Percentiles rank a stretch among this genome's conserved stretches.
These are phyloP conservation scores for Wallacemonas collosoma DNA, from an alignment of 208 protist species.

Conservation along the genomic window DNA sequence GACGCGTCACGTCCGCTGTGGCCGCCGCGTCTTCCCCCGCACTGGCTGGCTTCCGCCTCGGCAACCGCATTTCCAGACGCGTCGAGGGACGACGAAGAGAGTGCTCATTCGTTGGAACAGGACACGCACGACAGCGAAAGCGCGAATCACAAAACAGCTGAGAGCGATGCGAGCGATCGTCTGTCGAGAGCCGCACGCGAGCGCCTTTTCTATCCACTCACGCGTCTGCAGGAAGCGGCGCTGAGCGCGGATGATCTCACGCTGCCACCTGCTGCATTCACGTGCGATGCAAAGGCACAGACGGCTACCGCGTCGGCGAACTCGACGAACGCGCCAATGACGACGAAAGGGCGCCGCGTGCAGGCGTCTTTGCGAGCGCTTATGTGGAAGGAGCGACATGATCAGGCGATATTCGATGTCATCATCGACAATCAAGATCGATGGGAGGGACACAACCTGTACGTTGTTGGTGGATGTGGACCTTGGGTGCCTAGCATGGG, in stretches of 20 bases:
- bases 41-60: neutral
- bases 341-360: neutral
- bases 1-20: neutral
- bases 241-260: neutral
- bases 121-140: too few species aligned
- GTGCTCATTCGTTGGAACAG: too few species aligned
- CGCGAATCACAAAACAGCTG: too few species aligned
- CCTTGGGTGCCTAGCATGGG: neutral
- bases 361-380: neutral
- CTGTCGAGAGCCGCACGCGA: neutral
- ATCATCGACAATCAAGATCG: constrained; percentile 54
- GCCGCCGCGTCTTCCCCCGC: neutral
- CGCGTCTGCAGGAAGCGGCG: neutral
- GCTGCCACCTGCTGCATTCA: neutral
- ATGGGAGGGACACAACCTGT: constrained; percentile 42
- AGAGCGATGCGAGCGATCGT: too few species aligned
- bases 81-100: too few species aligned
- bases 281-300: too few species aligned
- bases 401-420: constrained; percentile 37
- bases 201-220: neutral
- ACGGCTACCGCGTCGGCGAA: too few species aligned
- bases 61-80: neutral
- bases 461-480: constrained; percentile 23
- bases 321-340: too few species aligned
- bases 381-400: constrained; percentile 28